Conservation (phyloP, 2,329 filamentous ascomycete species). For the Bipolaris bicolor region DNA sequence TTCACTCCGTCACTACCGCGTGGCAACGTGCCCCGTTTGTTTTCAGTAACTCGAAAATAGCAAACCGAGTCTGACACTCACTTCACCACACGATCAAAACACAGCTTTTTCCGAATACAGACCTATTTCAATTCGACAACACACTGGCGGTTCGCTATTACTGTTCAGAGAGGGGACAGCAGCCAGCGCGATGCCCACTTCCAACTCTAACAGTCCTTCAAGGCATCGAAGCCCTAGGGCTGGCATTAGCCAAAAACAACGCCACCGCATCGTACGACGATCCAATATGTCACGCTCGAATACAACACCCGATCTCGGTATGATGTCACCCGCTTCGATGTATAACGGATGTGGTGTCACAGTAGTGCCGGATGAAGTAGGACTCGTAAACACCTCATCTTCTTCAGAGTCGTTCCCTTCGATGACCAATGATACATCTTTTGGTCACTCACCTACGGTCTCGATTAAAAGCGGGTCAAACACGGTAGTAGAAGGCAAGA, state of each 20-base stretch:
- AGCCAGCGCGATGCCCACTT: background rate
- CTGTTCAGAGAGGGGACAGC: background rate
- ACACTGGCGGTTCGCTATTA: background rate
- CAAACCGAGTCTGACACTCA: slow-evolving; percentile 3
- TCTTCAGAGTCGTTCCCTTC: slow-evolving; percentile 3
- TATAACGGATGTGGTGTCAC: slow-evolving; percentile 8
- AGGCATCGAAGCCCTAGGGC: slow-evolving; percentile 12
- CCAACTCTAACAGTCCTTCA: slow-evolving; percentile 5
- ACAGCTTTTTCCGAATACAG: background rate
- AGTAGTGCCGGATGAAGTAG: slow-evolving; percentile 3
- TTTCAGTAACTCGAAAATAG: slow-evolving; percentile 23
- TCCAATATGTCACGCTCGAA: slow-evolving; percentile 22
- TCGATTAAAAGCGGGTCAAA: slow-evolving; percentile 7
- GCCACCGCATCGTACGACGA: slow-evolving; percentile 23
- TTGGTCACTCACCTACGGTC: slow-evolving; percentile 8
- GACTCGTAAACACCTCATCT: slow-evolving; percentile 10
- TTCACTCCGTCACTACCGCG: slow-evolving; percentile 8
- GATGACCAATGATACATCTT: background rate
- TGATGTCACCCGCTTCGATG: slow-evolving; percentile 8
- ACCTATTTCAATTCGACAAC: background rate
- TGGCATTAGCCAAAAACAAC: slow-evolving; percentile 25
- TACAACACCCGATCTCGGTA: slow-evolving; percentile 21
- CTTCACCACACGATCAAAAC: background rate
- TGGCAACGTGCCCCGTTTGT: slow-evolving; percentile 20
- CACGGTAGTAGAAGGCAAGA: slow-evolving; percentile 17